Evolutionary conservation across 2,329 filamentous ascomycete genomes (phyloP), one percentile per base, ranked within the genome.

Genomic region (Monilinia laxa): DNA sequence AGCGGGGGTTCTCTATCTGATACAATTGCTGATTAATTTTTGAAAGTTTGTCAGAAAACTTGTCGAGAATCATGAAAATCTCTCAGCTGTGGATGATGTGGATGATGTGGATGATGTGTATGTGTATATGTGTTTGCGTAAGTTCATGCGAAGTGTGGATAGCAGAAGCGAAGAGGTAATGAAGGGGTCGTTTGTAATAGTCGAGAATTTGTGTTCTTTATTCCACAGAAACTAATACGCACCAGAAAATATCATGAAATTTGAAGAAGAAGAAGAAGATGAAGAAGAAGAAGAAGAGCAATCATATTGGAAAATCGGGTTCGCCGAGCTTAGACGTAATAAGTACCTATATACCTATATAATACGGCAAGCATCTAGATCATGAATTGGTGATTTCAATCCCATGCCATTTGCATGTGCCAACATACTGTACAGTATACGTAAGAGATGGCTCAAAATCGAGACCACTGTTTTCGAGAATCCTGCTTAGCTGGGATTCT

Each of bases 1-100:
- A 51, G 31, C 49, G 51, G 51, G 25, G 45, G n/a, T n/a, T 45
- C 31, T 63, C 23, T 35, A 54, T 55, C 60, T 63, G 60, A 63
- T 18, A 54, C 49, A 40, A 12, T 40, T 56, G 53, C 6, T 56
- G 35, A 18, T 25, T 40, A 16, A 23, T 40, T 28, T 55, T 31
- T 12, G 31, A 56, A 9, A 49, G 47, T 40, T 23, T 18, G 55
- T 2, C 2, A 47, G 18, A 25, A n/a, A 47, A 47, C 2, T 45
- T 40, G 9, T 58, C 23, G 18, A 11, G 4, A 45, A 45, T 10
- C 23, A 45, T 58, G 56, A 54, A 31, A 11, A 35, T 47, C 56
- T 47, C 18, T 58, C 56, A n/a, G 40, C 40, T 10, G 38, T 45
- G 40, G 38, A 28, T 23, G 23, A 45, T 42, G 38, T 57, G 40